Conservation (phyloP, 2,329 filamentous ascomycete species). For the Aureobasidium melanogenum region DNA sequence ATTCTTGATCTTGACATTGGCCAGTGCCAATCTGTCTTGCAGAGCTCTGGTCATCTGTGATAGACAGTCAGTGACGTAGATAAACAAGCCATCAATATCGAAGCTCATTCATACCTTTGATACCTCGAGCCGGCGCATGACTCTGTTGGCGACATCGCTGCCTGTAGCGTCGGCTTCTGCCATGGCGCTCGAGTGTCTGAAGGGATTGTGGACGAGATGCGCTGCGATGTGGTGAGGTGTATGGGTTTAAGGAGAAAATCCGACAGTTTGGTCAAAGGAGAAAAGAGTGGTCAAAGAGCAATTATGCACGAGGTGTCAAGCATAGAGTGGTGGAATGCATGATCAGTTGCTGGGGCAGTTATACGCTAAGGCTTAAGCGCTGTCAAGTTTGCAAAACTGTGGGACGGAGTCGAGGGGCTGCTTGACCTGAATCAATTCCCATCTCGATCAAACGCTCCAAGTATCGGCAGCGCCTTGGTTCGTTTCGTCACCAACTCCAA, state of each 20-base stretch:
- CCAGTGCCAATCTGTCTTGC: conserved; percentile 87
- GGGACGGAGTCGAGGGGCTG: conserved; percentile 2
- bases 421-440: background rate
- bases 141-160: conserved; percentile 27
- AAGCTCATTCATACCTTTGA: conserved; percentile 25
- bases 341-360: background rate
- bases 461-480: background rate
- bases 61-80: conserved; percentile 15
- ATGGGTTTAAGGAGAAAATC: conserved; percentile 8
- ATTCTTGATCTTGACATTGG: conserved; percentile 95
- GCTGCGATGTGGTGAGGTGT: background rate
- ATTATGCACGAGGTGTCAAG: conserved; percentile 9
- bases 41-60: conserved; percentile 80
- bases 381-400: conserved; percentile 6
- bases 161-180: conserved; percentile 4
- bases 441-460: background rate
- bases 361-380: conserved; percentile 5
- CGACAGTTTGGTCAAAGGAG: conserved; percentile 10
- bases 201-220: background rate
- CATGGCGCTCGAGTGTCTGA: background rate
- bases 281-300: conserved; percentile 12
- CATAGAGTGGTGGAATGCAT: conserved; percentile 9
- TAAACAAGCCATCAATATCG: background rate
- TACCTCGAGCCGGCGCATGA: conserved; percentile 30
- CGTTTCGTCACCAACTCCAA: background rate